These are phyloP conservation scores for Ustilago trichophora DNA, from an alignment of 1,284 basidiomycete genomes.

Conservation along the genomic window DNA sequence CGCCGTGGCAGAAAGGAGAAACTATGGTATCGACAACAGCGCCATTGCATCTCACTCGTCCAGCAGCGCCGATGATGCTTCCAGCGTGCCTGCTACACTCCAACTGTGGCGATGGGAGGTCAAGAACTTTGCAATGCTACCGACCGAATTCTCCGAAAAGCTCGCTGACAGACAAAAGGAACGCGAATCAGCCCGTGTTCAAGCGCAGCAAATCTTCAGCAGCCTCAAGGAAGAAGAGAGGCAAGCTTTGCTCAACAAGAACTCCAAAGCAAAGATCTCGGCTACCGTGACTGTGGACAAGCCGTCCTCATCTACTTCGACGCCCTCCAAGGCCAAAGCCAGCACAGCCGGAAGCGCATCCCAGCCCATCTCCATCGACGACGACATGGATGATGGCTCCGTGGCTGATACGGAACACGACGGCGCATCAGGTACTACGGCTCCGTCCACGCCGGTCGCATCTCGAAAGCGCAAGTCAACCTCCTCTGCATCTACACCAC, in stretches of 20 bases:
- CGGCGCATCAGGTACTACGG: not conserved
- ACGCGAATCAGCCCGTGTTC: conserved; percentile 72
- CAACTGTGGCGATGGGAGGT: conserved; percentile 91
- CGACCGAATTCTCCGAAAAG: conserved; percentile 76
- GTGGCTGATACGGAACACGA: conserved; percentile 28
- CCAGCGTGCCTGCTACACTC: conserved; percentile 62
- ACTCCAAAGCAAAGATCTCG: conserved; percentile 30
- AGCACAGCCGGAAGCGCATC: conserved; percentile 6
- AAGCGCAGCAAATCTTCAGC: conserved; percentile 37
- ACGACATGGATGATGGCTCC: conserved; percentile 28
- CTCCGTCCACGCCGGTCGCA: conserved; percentile 22
- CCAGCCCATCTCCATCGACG: conserved; percentile 32
- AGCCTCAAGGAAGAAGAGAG: conserved; percentile 38
- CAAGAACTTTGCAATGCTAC: conserved; percentile 75
- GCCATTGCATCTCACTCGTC: conserved; percentile 5
- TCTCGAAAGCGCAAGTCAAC: conserved; percentile 28
- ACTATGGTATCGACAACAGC: conserved; percentile 54
- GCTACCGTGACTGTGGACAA: conserved; percentile 20
- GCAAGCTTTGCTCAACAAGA: conserved; percentile 44
- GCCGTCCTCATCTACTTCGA: conserved; percentile 2
- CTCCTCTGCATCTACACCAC: conserved; percentile 27
- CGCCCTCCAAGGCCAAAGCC: conserved; percentile 4
- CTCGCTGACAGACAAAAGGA: conserved; percentile 75
- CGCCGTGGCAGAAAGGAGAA: conserved; percentile 50
- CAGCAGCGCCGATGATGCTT: conserved; percentile 2